phyloP scores from a whole-genome alignment of 257 asterid species.

The Scutellaria baicalensis region DNA sequence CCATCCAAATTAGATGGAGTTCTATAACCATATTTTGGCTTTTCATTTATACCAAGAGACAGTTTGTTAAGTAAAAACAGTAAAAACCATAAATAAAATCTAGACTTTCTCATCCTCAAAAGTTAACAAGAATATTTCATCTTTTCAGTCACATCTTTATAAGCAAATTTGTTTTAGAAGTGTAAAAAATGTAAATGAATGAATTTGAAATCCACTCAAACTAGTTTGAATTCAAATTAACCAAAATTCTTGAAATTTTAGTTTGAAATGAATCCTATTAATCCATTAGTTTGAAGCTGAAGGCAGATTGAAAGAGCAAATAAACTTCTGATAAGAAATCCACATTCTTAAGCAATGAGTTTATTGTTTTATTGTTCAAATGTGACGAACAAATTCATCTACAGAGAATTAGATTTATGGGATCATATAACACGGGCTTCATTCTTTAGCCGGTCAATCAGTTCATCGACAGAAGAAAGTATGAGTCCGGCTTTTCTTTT shows the following conservation, averaged over 20 bases:
- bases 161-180: too few species aligned
- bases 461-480: slow-evolving; percentile 84
- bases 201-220: too few species aligned
- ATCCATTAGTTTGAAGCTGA: not conserved
- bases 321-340: not conserved
- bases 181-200: too few species aligned
- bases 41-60: slow-evolving; percentile 4
- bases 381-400: not conserved
- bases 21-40: not conserved
- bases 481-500: slow-evolving; percentile 81
- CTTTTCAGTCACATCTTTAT: not conserved
- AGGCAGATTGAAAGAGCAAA: not conserved
- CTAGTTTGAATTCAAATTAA: too few species aligned
- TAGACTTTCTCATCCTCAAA: not conserved
- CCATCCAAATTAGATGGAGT: not conserved
- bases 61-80: not conserved
- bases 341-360: not conserved
- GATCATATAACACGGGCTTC: slow-evolving; percentile 64
- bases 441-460: slow-evolving; percentile 75
- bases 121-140: not conserved
- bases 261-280: not conserved
- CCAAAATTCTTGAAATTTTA: too few species aligned
- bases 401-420: not conserved
- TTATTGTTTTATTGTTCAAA: not conserved
- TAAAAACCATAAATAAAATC: not conserved